phyloP scores from a whole-genome alignment of 192 early-diverging fungal genomes.

The Coemansia sp. region DNA sequence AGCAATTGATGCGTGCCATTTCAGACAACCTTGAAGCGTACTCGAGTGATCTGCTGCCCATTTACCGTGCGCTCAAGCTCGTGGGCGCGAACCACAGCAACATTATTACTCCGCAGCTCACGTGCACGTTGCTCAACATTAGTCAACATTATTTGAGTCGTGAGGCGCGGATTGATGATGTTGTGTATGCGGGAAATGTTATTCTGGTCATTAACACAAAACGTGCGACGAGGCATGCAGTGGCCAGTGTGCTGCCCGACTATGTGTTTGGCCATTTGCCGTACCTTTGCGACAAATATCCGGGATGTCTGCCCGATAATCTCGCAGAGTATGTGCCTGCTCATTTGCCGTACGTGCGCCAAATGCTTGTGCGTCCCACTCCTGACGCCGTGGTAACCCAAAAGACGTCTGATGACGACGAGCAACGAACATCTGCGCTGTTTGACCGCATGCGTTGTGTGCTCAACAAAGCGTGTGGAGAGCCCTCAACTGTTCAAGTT shows the following conservation, averaged over 20 bases:
- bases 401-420: constrained; percentile 12
- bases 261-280: constrained; percentile 73
- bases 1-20: constrained; percentile 59
- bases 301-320: constrained; percentile 30
- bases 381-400: constrained; percentile 6
- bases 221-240: constrained; percentile 47
- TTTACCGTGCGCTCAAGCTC: constrained; percentile 65
- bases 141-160: constrained; percentile 67
- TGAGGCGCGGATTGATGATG: constrained; percentile 70
- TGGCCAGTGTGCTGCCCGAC: constrained; percentile 63
- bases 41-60: constrained; percentile 66
- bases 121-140: constrained; percentile 62
- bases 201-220: constrained; percentile 80
- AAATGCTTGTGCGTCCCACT: constrained; percentile 38
- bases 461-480: not conserved
- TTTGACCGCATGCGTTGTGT: not conserved
- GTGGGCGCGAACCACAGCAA: constrained; percentile 65
- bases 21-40: constrained; percentile 64
- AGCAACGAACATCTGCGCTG: not conserved
- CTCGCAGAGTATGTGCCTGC: constrained; percentile 30
- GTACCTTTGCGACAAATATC: constrained; percentile 73
- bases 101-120: constrained; percentile 41
- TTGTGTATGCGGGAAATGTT: constrained; percentile 67
- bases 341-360: constrained; percentile 20
- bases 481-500: not conserved